phyloP scores from a whole-genome alignment of 140 eudicot genomes.

The Stevia rebaudiana region DNA sequence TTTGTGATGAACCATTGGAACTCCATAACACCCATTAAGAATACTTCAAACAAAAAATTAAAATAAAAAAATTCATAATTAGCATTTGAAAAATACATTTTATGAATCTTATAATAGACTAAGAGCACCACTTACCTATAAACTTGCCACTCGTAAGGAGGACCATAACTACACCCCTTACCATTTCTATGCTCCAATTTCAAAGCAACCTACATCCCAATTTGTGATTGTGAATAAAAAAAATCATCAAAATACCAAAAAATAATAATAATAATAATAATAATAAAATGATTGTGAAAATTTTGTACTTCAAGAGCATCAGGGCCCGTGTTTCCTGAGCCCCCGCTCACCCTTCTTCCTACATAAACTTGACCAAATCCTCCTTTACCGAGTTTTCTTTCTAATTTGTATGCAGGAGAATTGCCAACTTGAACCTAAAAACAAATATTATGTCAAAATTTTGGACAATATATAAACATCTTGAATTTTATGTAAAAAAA shows the following conservation, averaged over 20 bases:
- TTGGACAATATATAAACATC: not conserved
- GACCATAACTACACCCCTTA: constrained; percentile 63
- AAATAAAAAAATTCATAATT: not conserved
- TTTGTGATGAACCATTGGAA: constrained; percentile 63
- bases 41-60: constrained; percentile 27
- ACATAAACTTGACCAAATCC: constrained; percentile 77
- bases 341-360: constrained; percentile 54
- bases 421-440: constrained; percentile 54
- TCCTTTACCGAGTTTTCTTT: constrained; percentile 58
- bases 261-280: no score
- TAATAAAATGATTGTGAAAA: not conserved
- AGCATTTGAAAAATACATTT: not conserved
- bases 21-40: constrained; percentile 55
- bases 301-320: constrained; percentile 53
- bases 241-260: not conserved
- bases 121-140: constrained; percentile 31
- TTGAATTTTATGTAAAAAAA: not conserved
- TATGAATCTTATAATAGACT: not conserved
- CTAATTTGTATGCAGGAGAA: constrained; percentile 55
- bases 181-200: constrained; percentile 64
- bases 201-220: constrained; percentile 45
- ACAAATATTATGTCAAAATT: not conserved
- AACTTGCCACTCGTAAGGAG: constrained; percentile 67
- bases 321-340: constrained; percentile 40
- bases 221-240: not conserved